Base-by-base conservation (phyloP, 495 filamentous ascomycete genomes). In the Staphylotrichum longicolle region DNA sequence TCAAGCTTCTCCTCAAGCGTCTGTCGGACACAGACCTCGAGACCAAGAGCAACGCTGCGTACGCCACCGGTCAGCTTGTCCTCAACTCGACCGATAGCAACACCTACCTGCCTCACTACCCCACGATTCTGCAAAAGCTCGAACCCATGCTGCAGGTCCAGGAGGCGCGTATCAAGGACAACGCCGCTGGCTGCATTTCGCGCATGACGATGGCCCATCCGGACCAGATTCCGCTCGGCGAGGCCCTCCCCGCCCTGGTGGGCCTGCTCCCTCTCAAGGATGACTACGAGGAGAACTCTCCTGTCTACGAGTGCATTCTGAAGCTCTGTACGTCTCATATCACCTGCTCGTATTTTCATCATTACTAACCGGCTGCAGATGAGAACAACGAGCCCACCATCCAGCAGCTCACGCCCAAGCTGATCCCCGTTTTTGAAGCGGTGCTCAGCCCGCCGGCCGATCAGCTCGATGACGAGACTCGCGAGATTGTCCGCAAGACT, bases 201-300 rank as follows among this genome's bases (percentile, higher is more conserved):
- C 88, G 94, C 63, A 93, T 98, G 90, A 96, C 97, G 71, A 82
- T 89, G 70, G 85, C 86, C 59, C 84, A 91, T 70, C 88, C 89
- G 10, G 86, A 91, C 51, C 83, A 83, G 55, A 85, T 97, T 7
- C 93, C 93, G 5, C 78, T 91, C 59, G 75, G 82, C 58, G 86
- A 96, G 10, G 89, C 96, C 20, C 82, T 98, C 2, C 92, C 93
- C 32, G 85, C 83, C 3, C 80, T 98, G 46, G 83, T 94, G 20
- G 81, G 80, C 56, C 81, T 94, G 11, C 81, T 98, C 49, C 94
- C 94, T 33, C 77, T 98, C 66, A 91, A 89, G 77, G 93, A 96
- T 66, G 94, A 98, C 73, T 98, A 84, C 64, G 92, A 96, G 74
- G 94, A 98, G 84, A 98, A 98, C 78, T 88, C 90, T 62, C 90